Evolutionary conservation across 345 rosid genomes (phyloP), one percentile per base, ranked within the genome.

Genomic region (Citrus sp.): DNA sequence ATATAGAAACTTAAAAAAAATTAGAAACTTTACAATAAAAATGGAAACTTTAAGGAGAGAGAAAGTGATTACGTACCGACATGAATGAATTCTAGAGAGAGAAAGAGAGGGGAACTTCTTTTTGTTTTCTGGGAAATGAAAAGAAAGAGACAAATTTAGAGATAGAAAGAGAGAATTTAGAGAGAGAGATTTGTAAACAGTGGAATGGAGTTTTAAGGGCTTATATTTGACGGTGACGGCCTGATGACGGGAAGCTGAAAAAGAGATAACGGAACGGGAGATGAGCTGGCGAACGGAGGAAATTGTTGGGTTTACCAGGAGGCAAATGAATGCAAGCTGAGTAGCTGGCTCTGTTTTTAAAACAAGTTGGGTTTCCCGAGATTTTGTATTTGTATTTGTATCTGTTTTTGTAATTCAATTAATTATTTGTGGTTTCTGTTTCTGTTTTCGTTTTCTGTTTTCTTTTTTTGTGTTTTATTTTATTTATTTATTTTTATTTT

Each of bases 261-360:
- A 16, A 60, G 56, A 30, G 58, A 32, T 32, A 80, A 79, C 74
- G 85, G 82, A 67, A 72, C 76, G 87, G 82, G 56, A 54, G 78
- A 46, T 82, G 85, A 84, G 85, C 88, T 89, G 91, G 89, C 89
- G 74, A 86, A 89, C 92, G 90, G 62, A 82, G 79, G 34, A 16
- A 58, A 67, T 46, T 68, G 84, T 83, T 84, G 88, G 85, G 82
- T 80, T 80, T 79, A 78, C 59, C 63, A 73, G 61, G 55, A 80
- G 73, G 86, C 87, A 83, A 76, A 66, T 61, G 70, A 40, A 56
- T 67, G 56, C 82, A 77, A 7, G 73, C 30, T 70, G 77, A 79
- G 82, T 81, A 80, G 89, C 89, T 88, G 92, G 86, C 89, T 66
- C 82, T 87, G 77, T 84, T 89, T 82, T 28, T 18, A 4, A 51